Conservation (phyloP, 2,329 filamentous ascomycete genomes). For the Curvularia sp. region DNA sequence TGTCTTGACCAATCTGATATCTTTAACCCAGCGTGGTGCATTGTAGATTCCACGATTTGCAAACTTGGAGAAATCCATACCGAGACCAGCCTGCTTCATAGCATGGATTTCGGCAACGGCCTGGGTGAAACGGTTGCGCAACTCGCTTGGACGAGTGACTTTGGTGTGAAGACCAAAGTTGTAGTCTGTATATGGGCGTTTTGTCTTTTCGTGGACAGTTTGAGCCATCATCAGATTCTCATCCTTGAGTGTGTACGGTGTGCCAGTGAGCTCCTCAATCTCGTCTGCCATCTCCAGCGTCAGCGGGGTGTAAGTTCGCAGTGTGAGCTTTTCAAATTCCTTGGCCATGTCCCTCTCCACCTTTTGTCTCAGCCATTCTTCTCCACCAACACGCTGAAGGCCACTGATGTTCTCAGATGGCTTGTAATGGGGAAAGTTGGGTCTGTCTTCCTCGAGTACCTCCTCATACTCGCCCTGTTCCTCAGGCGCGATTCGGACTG, state of each 20-base stretch:
- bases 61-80: slow-evolving; percentile 36
- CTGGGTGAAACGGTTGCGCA: slow-evolving; percentile 58
- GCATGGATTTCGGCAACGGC: slow-evolving; percentile 64
- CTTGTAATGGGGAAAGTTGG: slow-evolving; percentile 16
- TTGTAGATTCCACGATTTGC: slow-evolving; percentile 41
- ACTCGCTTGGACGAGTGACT: slow-evolving; percentile 20
- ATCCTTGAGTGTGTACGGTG: slow-evolving; percentile 38
- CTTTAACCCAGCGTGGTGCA: slow-evolving; percentile 36
- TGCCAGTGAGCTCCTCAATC: slow-evolving; percentile 42
- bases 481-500: slow-evolving; percentile 46
- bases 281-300: slow-evolving; percentile 40
- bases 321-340: slow-evolving; percentile 47
- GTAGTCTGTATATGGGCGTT: slow-evolving; percentile 41
- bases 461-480: slow-evolving; percentile 47
- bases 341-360: slow-evolving; percentile 39
- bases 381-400: slow-evolving; percentile 62
- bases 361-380: slow-evolving; percentile 51
- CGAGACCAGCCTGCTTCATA: slow-evolving; percentile 45
- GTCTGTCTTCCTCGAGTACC: slow-evolving; percentile 37
- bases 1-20: slow-evolving; percentile 36
- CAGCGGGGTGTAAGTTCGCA: slow-evolving; percentile 42
- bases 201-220: slow-evolving; percentile 41
- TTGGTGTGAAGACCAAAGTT: slow-evolving; percentile 37
- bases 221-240: slow-evolving; percentile 41
- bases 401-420: slow-evolving; percentile 37